Percentiles rank a stretch among this genome's conserved stretches.
Evolutionary conservation across 768 basidiomycete genomes (phyloP).

Genomic region (Termitomyces sp.): DNA sequence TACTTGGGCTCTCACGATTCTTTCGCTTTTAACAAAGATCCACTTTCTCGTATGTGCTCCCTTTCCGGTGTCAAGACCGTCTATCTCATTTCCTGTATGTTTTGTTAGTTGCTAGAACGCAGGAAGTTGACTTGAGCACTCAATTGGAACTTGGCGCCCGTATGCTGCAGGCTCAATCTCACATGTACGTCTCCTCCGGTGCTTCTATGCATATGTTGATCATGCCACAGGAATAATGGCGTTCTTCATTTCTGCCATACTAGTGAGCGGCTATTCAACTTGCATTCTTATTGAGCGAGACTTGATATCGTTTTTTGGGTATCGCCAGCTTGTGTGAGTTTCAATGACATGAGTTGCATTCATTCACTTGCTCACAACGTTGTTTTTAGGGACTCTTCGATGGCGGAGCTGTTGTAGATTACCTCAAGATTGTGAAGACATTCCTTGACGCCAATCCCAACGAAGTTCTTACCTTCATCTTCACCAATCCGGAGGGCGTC

Average conservation of each 20-base stretch:
- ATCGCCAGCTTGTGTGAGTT: conserved; percentile 32
- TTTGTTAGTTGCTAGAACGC: conserved; percentile 35
- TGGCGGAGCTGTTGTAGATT: conserved; percentile 46
- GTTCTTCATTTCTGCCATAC: conserved; percentile 68
- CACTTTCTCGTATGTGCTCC: conserved; percentile 36
- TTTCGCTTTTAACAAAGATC: conserved; percentile 46
- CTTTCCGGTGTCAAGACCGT: too few relatives aligned
- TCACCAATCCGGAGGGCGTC: conserved; percentile 60
- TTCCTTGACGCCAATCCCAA: conserved; percentile 60
- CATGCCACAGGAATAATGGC: conserved; percentile 20
- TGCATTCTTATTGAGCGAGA: too few relatives aligned
- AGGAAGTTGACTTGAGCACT: conserved; percentile 28
- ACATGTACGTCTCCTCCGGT: conserved; percentile 3
- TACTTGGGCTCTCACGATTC: conserved; percentile 56
- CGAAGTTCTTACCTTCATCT: conserved; percentile 62
- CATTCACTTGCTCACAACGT: background rate
- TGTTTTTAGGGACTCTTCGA: conserved; percentile 41
- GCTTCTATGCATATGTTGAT: background rate
- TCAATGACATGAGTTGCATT: background rate
- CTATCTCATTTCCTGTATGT: background rate
- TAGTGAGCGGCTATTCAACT: conserved; percentile 26
- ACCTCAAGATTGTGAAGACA: conserved; percentile 48
- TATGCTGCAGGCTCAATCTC: conserved; percentile 27
- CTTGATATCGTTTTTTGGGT: background rate
- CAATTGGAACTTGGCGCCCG: conserved; percentile 23